Base-by-base conservation (phyloP, 2,329 filamentous ascomycete species). In the Colletotrichum tofieldiae region DNA sequence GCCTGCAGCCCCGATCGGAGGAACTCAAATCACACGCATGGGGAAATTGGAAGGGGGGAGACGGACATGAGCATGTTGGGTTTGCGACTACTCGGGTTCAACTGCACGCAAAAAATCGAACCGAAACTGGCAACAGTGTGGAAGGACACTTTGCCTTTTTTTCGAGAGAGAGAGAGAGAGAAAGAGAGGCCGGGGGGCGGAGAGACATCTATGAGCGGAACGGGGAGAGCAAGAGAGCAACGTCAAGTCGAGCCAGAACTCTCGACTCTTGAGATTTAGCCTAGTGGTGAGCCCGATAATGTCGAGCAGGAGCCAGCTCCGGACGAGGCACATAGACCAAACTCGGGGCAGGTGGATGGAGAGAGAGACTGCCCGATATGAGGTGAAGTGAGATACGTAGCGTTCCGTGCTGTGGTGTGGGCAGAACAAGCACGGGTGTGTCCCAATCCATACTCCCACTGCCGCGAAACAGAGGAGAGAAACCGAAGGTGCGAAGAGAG, bases 71-170 rank as follows among this genome's bases (percentile, higher is more conserved):
- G 23, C 32, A 43, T 54, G 26, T 16, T 45, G 49, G 29, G 16
- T 45, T 35, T 49, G 39, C n/a, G 62, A 66, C 26, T 26, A 37
- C 29, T 29, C 51, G 26, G 60, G 20, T 52, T 35, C 59, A 35
- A 51, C 54, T 58, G 35, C 51, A 26, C 23, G 58, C 58, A 45
- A 43, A 18, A 58, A 63, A 72, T 68, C 69, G 69, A 72, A 68
- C 68, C 69, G 58, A 64, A 47, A 54, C 58, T 45, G 65, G 69
- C 68, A 62, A 58, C 65, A 72, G 65, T 72, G 52, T 68, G 69
- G 58, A 59, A 52, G 65, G 58, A 51, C 56, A 72, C 58, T 58
- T 68, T 47, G 52, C 54, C 41, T 26, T 12, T 35, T 12, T 35
- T 18, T 32, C 8, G 5, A 6, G 7, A 7, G 35, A 6, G 5